These are phyloP conservation scores for Elasticomyces elasticus DNA, from an alignment of 495 filamentous ascomycete genomes.

Conservation along the genomic window DNA sequence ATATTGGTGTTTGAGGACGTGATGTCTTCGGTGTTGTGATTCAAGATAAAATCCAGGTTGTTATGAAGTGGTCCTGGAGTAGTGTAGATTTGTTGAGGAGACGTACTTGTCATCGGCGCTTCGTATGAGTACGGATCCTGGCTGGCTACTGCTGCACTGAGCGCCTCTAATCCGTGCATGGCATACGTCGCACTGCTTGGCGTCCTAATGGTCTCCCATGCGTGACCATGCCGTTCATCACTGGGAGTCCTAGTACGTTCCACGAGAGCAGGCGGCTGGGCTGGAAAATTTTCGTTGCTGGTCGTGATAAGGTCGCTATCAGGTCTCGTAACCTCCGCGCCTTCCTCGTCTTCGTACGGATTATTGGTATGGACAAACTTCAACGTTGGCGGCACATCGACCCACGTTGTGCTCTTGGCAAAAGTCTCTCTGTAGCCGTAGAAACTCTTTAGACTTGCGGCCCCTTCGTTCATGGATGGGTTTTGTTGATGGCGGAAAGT, in stretches of 20 bases:
- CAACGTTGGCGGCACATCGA: conserved; percentile 52
- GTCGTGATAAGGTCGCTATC: not conserved
- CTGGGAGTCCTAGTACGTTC: not conserved
- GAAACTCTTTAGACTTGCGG: conserved; percentile 48
- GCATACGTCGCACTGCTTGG: conserved; percentile 27
- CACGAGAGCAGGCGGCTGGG: not conserved
- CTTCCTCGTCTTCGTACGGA: conserved; percentile 44
- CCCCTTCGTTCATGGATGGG: conserved; percentile 54
- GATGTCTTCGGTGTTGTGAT: conserved; percentile 38
- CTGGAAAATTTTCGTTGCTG: conserved; percentile 3
- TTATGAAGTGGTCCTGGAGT: conserved; percentile 13
- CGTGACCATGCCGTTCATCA: not conserved
- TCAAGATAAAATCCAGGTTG: conserved; percentile 50
- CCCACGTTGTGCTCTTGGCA: conserved; percentile 49
- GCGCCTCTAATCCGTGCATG: conserved; percentile 44
- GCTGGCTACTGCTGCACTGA: conserved; percentile 45
- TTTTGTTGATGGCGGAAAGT: conserved; percentile 65
- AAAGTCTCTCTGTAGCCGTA: conserved; percentile 64
- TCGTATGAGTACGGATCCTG: conserved; percentile 35
- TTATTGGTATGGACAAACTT: conserved; percentile 57
- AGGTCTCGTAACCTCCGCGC: not conserved
- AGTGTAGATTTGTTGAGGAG: not conserved
- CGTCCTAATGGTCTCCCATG: not conserved
- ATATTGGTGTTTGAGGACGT: conserved; percentile 35
- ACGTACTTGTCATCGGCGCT: not conserved